These are phyloP conservation scores for Aspergillus calidoustus DNA, from an alignment of 2,329 filamentous ascomycete genomes.

Conservation along the genomic window DNA sequence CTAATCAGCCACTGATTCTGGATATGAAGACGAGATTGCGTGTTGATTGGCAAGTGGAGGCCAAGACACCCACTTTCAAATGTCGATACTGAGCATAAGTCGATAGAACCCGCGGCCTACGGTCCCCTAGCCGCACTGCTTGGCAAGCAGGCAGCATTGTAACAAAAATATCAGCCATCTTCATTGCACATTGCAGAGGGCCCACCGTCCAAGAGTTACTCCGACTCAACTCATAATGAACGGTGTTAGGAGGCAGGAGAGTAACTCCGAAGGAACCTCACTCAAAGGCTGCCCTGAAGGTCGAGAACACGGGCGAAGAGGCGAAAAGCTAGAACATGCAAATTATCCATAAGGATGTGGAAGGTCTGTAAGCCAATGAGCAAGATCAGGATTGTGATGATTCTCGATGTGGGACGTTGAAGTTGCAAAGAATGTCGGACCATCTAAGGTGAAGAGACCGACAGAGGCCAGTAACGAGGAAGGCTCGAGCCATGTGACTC, in stretches of 20 bases:
- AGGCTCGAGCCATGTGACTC: constrained; percentile 9
- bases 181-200: not conserved
- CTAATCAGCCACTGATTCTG: constrained; percentile 8
- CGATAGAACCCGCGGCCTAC: not conserved
- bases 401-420: not conserved
- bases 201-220: not conserved
- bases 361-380: not conserved
- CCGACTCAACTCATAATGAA: not conserved
- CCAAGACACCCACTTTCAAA: constrained; percentile 2
- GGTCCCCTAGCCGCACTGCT: constrained; percentile 3
- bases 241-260: not conserved
- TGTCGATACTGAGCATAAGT: not conserved
- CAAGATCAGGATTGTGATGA: not conserved
- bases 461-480: not conserved
- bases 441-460: not conserved
- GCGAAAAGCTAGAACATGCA: not conserved
- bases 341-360: not conserved
- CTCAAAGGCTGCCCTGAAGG: not conserved
- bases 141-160: constrained; percentile 11
- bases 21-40: not conserved
- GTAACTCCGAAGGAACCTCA: not conserved
- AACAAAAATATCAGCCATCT: constrained; percentile 8
- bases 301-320: not conserved
- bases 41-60: not conserved
- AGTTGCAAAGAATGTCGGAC: not conserved